Conservation (phyloP, 1,139 yeast genomes). For the Scheffersomyces parashehatae region DNA sequence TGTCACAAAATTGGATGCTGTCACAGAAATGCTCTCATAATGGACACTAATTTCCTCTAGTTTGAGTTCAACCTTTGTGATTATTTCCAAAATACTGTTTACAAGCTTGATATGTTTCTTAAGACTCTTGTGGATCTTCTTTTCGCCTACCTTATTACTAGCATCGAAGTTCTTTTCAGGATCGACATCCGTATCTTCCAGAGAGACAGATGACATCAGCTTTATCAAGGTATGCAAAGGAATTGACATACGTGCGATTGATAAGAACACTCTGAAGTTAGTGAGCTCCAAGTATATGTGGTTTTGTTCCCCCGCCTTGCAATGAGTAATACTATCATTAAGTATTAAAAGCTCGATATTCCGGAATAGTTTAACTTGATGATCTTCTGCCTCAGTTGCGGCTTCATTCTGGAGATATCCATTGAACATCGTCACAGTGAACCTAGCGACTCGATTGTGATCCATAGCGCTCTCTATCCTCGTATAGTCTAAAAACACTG, state of each 20-base stretch:
- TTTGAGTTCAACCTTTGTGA: constrained; percentile 16
- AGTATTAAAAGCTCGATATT: constrained; percentile 30
- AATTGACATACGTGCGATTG: constrained; percentile 27
- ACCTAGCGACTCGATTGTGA: constrained; percentile 19
- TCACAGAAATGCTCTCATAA: constrained; percentile 17
- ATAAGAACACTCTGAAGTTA: constrained; percentile 19
- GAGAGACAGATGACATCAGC: neutral
- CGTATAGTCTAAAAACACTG: constrained; percentile 29
- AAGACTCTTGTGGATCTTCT: constrained; percentile 1
- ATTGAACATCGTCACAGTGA: constrained; percentile 29
- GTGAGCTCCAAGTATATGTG: constrained; percentile 12
- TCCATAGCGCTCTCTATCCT: constrained; percentile 27
- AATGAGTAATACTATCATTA: constrained; percentile 26
- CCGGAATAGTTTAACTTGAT: constrained; percentile 25
- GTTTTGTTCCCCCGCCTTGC: constrained; percentile 15
- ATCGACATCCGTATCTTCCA: neutral
- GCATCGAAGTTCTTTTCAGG: neutral
- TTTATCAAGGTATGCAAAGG: constrained; percentile 24
- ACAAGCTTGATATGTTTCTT: neutral
- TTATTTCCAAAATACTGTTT: constrained; percentile 2
- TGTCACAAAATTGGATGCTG: constrained; percentile 23
- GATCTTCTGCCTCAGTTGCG: constrained; percentile 9
- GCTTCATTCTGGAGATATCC: constrained; percentile 27
- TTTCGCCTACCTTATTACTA: constrained; percentile 2
- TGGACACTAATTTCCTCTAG: constrained; percentile 34